A percentile compares a stretch with the other conserved stretches of the same genome.
Conservation (phyloP, 495 filamentous ascomycete species). For the Jackrogersella multiformis region DNA sequence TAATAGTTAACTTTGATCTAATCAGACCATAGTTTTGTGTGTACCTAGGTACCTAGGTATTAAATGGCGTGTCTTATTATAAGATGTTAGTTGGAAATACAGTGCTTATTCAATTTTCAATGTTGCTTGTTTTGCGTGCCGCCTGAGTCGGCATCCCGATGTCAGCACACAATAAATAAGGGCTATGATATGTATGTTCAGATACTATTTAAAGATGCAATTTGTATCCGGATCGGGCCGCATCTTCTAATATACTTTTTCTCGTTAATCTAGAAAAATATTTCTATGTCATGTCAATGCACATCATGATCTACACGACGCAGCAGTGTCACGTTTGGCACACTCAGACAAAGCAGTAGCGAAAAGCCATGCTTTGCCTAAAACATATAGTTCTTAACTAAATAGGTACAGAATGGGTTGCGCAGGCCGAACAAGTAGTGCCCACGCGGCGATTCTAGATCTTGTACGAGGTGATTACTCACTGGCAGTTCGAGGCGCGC, state of each 20-base stretch:
- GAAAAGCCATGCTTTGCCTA: conserved; percentile 32
- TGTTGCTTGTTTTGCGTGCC: neutral
- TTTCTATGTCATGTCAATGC: conserved; percentile 39
- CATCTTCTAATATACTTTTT: conserved; percentile 2
- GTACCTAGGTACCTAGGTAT: neutral
- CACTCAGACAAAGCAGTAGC: conserved; percentile 29
- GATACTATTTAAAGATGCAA: neutral
- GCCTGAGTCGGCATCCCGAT: conserved; percentile 12
- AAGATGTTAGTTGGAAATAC: neutral
- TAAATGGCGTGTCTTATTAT: neutral
- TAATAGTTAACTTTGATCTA: too few relatives aligned
- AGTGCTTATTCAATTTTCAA: neutral
- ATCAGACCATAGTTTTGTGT: too few relatives aligned
- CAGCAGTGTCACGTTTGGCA: conserved; percentile 43
- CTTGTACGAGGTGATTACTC: conserved; percentile 42
- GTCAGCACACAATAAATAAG: neutral
- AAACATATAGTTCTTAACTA: conserved; percentile 20
- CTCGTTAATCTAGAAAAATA: conserved; percentile 36
- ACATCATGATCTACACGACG: conserved; percentile 42
- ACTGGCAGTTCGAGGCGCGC: conserved; percentile 16
- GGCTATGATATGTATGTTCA: neutral
- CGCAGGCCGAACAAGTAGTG: conserved; percentile 30
- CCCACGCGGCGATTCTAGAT: conserved; percentile 40
- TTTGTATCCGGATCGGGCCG: conserved; percentile 39
- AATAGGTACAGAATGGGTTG: conserved; percentile 32